Base-by-base conservation (phyloP, 305 asterid genomes). In the Stenogyne calaminthoides region DNA sequence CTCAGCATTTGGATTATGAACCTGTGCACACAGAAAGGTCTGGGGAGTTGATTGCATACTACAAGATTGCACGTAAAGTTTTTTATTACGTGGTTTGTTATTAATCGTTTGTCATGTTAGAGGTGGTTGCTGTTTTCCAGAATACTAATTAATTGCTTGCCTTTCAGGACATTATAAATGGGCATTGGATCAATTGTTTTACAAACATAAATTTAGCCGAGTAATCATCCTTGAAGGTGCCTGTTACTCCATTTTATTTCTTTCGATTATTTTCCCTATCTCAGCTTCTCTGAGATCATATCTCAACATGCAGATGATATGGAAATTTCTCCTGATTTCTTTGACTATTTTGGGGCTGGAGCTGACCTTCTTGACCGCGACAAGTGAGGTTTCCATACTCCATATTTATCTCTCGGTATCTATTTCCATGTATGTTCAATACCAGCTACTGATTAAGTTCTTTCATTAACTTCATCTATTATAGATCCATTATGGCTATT, bases 291-390 rank as follows among this genome's bases (percentile, higher is more conserved):
- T 77, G 36, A 74, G 64, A 67, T 60, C 37, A 61, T 40, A 60
- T 51, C 15, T 77, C 78, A 63, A 69, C 83, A 56, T 84, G 83
- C 91, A 95, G 99, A 95, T 87, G 99, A 95, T 78, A 95, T 95
- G 99, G 99, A 95, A 86, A 90, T 95, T 55, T 88, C 99, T 37
- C 90, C 93, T 55, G 99, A 95, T 84, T 95, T 95, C 89, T 95
- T 95, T 73, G 96, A 83, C 71, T 95, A 80, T 82, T 95, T 95
- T 85, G 94, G 87, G 88, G 97, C 98, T 84, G 99, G 97, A 70
- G 97, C 99, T 46, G 64, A 81, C 69, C 92, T 95, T 76, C 97
- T 95, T 78, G 98, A 95, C 80, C 89, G 77, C 56, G 99, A 95
- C 78, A 90, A 89, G 99, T 95, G 86, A 81, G 96, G 37, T 77